Percentiles rank a stretch among this genome's conserved stretches.
These are phyloP conservation scores for Quillaja saponaria DNA, from an alignment of 306 rosid genomes.

Conservation along the genomic window DNA sequence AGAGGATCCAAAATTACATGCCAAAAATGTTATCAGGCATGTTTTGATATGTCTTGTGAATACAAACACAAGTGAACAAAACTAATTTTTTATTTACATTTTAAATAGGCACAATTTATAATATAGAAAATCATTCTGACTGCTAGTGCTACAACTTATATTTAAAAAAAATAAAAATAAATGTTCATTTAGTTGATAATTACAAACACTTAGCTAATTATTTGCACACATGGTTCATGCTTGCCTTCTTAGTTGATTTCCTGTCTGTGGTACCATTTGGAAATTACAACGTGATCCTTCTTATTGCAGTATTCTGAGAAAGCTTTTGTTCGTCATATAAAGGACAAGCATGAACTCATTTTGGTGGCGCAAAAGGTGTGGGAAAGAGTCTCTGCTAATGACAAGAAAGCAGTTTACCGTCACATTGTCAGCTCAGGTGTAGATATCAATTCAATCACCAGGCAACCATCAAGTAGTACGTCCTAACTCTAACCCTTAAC, in stretches of 20 bases:
- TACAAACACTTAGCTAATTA: too few species aligned
- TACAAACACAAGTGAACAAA: too few species aligned
- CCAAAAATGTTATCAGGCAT: too few species aligned
- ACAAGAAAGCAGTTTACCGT: constrained; percentile 67
- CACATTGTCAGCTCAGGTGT: constrained; percentile 51
- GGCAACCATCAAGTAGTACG: constrained; percentile 50
- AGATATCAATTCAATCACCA: constrained; percentile 44
- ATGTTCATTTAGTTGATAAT: too few species aligned
- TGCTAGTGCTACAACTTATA: too few species aligned
- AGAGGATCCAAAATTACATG: too few species aligned
- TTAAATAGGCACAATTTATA: too few species aligned
- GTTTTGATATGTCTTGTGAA: too few species aligned
- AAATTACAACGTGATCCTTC: constrained; percentile 31
- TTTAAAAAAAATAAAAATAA: too few species aligned
- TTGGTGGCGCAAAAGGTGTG: constrained; percentile 46
- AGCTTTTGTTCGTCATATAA: constrained; percentile 45
- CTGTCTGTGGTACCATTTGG: constrained; percentile 5
- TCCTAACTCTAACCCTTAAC: constrained; percentile 27
- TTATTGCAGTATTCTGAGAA: constrained; percentile 71
- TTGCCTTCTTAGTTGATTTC: constrained; percentile 7
- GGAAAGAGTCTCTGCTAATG: constrained; percentile 64
- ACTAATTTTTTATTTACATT: too few species aligned
- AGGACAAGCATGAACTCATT: constrained; percentile 27
- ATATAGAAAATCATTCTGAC: too few species aligned
- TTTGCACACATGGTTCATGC: too few species aligned